Evolutionary conservation across 305 asterid genomes (phyloP).

Genomic region (Fraxinus baroniana): DNA sequence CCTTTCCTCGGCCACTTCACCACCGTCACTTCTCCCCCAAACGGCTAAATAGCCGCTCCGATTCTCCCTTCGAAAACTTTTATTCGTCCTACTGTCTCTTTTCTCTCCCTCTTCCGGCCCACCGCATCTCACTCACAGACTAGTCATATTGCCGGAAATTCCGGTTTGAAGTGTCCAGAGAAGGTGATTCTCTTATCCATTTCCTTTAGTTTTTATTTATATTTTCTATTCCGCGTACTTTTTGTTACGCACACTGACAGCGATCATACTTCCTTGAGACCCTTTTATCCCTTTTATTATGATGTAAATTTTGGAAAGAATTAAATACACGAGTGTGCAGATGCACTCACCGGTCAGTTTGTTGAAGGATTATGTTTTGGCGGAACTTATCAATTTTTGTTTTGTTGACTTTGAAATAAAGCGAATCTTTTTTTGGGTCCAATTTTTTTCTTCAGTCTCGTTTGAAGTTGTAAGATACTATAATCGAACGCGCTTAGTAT

Average conservation of each 20-base stretch:
- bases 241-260: constrained; percentile 2
- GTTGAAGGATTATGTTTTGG: not conserved
- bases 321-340: not conserved
- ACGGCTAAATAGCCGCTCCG: not conserved
- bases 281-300: not conserved
- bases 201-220: not conserved
- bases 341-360: not conserved
- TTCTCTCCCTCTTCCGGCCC: not conserved
- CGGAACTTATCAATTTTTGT: constrained; percentile 6
- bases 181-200: constrained; percentile 19
- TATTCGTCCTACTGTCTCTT: not conserved
- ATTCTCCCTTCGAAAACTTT: not conserved
- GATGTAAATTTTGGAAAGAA: not conserved
- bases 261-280: constrained; percentile 20
- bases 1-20: constrained; percentile 1
- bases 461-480: not conserved
- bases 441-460: constrained; percentile 11
- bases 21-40: constrained; percentile 4
- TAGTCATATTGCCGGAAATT: constrained; percentile 20
- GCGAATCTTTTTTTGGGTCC: constrained; percentile 18
- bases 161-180: constrained; percentile 4
- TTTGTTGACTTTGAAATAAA: constrained; percentile 21
- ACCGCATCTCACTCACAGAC: constrained; percentile 25
- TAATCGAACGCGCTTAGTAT: constrained; percentile 17
- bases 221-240: not conserved